Evolutionary conservation across 352 stramenopile genomes (phyloP), one percentile per base, ranked within the genome.

Genomic region (Aphanomyces astaci): DNA sequence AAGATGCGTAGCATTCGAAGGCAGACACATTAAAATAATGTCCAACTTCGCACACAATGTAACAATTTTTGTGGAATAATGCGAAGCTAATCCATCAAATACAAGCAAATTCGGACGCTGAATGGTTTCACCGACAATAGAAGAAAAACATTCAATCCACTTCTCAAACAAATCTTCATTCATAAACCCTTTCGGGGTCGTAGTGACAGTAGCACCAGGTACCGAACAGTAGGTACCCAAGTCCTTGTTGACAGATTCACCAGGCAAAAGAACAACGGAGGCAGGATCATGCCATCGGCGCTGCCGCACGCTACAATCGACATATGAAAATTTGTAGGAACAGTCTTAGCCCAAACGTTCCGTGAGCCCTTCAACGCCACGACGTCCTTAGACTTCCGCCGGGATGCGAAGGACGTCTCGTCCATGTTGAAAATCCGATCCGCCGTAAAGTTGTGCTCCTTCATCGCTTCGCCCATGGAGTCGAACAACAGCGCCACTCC

Each of bases 351-450:
- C 71, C 75, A 80, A 2, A 77, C 67, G 27, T 75, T 78, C 2
- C 1, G 43, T 2, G 72, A 77, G 2, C 75, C 75, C 2, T 66
- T 45, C 1, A 72, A 10, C 4, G 66, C 72, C 27, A 77, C 28
- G 4, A 79, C 66, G 52, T 4, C 64, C 64, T 22, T 7, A 63
- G 17, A 69, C 66, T 0, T 51, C 31, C n/a, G n/a, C 2, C 49
- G 40, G 2, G 54, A 72, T 24, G 67, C 28, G 43, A 77, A 77
- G 0, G 63, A 51, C 0, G 72, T 77, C 46, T 77, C 70, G 32
- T 79, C 70, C 32, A 77, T 74, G 31, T 77, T 79, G 45, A 74
- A n/a, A n/a, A n/a, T n/a, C n/a, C n/a, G n/a, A n/a, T n/a, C n/a
- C n/a, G n/a, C n/a, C n/a, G n/a, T n/a, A n/a, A n/a, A n/a, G n/a